Percentiles rank a stretch among this genome's conserved stretches.
These are phyloP conservation scores for Russula sp. DNA, from an alignment of 768 basidiomycete species.

Conservation along the genomic window DNA sequence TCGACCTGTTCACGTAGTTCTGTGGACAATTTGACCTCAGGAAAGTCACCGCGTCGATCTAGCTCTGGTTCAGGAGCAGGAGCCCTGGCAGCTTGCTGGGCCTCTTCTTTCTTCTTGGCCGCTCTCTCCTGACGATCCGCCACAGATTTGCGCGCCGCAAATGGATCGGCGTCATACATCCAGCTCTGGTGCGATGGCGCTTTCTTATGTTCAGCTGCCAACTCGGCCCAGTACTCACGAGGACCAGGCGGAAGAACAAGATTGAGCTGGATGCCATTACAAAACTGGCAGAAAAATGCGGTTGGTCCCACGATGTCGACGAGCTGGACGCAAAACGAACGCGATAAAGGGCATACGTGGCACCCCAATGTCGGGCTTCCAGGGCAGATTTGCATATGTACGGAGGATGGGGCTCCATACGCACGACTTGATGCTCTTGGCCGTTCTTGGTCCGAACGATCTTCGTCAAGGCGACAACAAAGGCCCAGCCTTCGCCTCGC, in stretches of 20 bases:
- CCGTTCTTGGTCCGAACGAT: conserved; percentile 61
- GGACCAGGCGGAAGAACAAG: conserved; percentile 76
- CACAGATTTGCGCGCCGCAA: conserved; percentile 63
- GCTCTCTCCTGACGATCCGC: conserved; percentile 58
- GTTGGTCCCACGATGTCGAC: conserved; percentile 26
- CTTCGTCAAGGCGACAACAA: conserved; percentile 59
- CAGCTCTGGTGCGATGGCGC: conserved; percentile 67
- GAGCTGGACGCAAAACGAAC: conserved; percentile 43
- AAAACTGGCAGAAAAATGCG: conserved; percentile 45
- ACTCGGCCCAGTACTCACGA: conserved; percentile 79
- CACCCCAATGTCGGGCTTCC: conserved; percentile 90
- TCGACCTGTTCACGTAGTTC: conserved; percentile 76
- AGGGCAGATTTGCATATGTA: conserved; percentile 58
- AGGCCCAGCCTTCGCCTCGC: conserved; percentile 50
- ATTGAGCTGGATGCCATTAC: conserved; percentile 68
- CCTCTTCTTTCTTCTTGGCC: conserved; percentile 38
- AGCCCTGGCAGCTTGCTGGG: conserved; percentile 22
- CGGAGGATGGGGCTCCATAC: conserved; percentile 68
- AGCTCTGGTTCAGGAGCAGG: conserved; percentile 25
- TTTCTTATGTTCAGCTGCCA: conserved; percentile 63
- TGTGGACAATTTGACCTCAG: conserved; percentile 82
- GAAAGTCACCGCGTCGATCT: conserved; percentile 41
- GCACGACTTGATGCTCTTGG: conserved; percentile 54
- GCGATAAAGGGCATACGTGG: conserved; percentile 80
- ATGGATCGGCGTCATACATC: conserved; percentile 89